Base-by-base conservation (phyloP, 768 basidiomycete genomes). In the Leccinum rimulosum region DNA sequence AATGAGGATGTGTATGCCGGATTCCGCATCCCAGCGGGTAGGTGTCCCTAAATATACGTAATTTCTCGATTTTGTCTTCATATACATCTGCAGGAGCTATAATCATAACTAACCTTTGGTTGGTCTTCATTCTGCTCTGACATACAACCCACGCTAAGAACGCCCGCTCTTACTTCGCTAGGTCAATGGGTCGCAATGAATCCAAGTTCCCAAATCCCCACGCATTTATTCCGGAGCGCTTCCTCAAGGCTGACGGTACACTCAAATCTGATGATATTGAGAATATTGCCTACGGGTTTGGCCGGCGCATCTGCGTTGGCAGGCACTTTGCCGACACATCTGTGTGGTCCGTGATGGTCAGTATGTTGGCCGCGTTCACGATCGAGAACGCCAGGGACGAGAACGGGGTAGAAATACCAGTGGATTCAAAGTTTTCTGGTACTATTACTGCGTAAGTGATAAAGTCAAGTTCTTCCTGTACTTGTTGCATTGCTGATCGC, bases 21-120 rank as follows among this genome's bases (percentile, higher is more conserved):
- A n/a, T 81, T 79, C 56, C 68, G 77, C 8, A 86, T 87, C 50
- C 85, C 85, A 4, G 76, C 77, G 60, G 67, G 67, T 69, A 25
- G 35, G 52, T 27, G 12, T 6, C 11, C 14, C 33, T 43, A 22
- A 43, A 40, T 33, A 22, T 6, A 15, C 4, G 0, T 12, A 35
- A n/a, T 27, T 25, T 12, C 10, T 27, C 47, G 14, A 48, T 11
- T 43, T 11, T 15, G 7, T 31, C 17, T 22, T 59, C 17, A 69
- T 25, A 10, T 3, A 8, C n/a, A 27, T 45, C 27, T 10, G 9
- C 50, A 67, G 67, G 67, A 43, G 58, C 64, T 3, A 56, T 63
- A 0, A 49, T 69, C 5, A 14, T 69, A 31, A 19, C 58, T 19
- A 67, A 69, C 33, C 57, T 68, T 31, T 67, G 66, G 66, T 67